phyloP scores from a whole-genome alignment of 495 filamentous ascomycete species.

The Daldinia childiae region DNA sequence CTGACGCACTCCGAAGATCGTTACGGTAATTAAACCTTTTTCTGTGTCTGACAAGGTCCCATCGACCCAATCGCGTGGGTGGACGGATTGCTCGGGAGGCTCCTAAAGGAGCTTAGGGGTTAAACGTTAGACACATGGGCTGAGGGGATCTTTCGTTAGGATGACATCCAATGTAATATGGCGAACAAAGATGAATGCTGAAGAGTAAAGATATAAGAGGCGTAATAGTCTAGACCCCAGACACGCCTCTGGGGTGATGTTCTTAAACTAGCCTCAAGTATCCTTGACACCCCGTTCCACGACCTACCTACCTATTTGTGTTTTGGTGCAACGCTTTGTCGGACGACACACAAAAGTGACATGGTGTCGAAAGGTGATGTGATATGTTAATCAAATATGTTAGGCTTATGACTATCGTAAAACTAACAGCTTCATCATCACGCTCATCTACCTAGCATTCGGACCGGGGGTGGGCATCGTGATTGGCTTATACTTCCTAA shows the following conservation, averaged over 20 bases:
- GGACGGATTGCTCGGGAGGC: constrained; percentile 23
- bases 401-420: constrained; percentile 1
- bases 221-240: constrained; percentile 4
- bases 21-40: constrained; percentile 38
- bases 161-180: constrained; percentile 26
- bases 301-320: constrained; percentile 22
- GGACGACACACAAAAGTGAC: background rate
- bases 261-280: constrained; percentile 25
- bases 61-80: constrained; percentile 39
- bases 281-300: constrained; percentile 12
- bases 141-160: constrained; percentile 5
- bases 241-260: constrained; percentile 8
- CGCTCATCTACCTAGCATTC: constrained; percentile 5
- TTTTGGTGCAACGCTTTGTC: constrained; percentile 21
- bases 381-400: background rate
- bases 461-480: constrained; percentile 3
- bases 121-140: constrained; percentile 19
- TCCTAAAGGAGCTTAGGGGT: constrained; percentile 19
- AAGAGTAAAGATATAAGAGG: constrained; percentile 32
- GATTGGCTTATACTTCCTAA: background rate
- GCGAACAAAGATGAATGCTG: constrained; percentile 16
- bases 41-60: constrained; percentile 21
- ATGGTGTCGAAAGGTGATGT: constrained; percentile 12
- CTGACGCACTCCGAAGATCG: constrained; percentile 29
- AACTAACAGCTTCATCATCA: constrained; percentile 14